Evolutionary conservation across 345 rosid genomes (phyloP).

Genomic region (Balakata baccata): DNA sequence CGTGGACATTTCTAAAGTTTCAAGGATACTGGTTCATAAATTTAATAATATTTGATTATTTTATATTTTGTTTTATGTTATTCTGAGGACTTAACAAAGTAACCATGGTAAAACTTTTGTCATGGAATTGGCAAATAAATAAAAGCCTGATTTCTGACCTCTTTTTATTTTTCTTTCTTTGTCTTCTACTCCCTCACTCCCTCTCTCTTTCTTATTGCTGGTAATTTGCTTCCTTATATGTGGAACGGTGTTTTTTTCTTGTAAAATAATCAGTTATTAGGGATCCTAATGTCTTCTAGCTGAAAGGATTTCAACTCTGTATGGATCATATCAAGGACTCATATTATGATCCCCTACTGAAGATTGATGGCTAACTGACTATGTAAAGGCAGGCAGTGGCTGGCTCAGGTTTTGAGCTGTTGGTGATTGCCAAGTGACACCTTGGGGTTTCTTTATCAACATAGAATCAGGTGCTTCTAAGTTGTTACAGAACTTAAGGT

Average conservation of each 20-base stretch:
- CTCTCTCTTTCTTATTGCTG: background rate
- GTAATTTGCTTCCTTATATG: background rate
- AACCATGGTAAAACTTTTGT: background rate
- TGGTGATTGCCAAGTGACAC: constrained; percentile 1
- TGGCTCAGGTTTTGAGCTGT: constrained; percentile 8
- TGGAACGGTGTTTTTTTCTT: background rate
- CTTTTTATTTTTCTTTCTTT: background rate
- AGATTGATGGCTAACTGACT: background rate
- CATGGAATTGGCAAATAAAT: background rate
- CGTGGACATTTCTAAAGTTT: background rate
- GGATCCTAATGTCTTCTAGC: background rate
- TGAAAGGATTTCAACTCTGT: constrained; percentile 1
- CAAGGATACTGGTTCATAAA: background rate
- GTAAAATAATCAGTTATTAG: background rate
- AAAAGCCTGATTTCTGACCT: background rate
- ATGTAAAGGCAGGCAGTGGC: background rate
- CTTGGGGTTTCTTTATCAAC: constrained; percentile 6
- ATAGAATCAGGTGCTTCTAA: constrained; percentile 12
- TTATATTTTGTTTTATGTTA: background rate
- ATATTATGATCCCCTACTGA: background rate
- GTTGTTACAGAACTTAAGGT: background rate
- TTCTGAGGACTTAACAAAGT: background rate
- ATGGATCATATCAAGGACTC: background rate
- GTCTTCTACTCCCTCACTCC: background rate
- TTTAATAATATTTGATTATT: background rate